These are phyloP conservation scores for Smallanthus sonchifolius DNA, from an alignment of 129 eudicot genomes.

Conservation along the genomic window DNA sequence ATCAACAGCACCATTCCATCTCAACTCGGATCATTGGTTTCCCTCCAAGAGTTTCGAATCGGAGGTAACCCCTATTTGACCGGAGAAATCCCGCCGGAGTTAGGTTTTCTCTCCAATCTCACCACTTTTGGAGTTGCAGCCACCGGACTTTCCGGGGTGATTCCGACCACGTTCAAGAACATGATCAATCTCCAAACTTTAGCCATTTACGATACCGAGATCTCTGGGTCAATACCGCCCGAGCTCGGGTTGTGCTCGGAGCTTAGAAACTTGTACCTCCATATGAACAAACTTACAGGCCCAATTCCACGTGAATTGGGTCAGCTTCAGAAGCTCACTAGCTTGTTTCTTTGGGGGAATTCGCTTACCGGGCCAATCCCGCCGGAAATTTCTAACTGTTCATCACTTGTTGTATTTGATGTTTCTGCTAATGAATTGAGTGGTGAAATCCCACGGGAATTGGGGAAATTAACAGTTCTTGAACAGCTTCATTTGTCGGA, in stretches of 20 bases:
- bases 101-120: slow-evolving; percentile 68
- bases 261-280: slow-evolving; percentile 77
- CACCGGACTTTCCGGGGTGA: slow-evolving; percentile 68
- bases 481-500: slow-evolving; percentile 95
- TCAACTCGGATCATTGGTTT: slow-evolving; percentile 62
- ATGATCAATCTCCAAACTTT: slow-evolving; percentile 71
- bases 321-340: slow-evolving; percentile 68
- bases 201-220: slow-evolving; percentile 73
- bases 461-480: slow-evolving; percentile 64
- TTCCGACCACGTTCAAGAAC: slow-evolving; percentile 79
- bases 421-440: slow-evolving; percentile 68
- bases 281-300: slow-evolving; percentile 87
- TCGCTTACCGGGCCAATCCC: slow-evolving; percentile 69
- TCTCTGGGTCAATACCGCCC: slow-evolving; percentile 65
- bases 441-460: slow-evolving; percentile 80
- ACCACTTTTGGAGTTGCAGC: slow-evolving; percentile 93
- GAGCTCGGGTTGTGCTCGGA: slow-evolving; percentile 70
- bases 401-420: slow-evolving; percentile 78
- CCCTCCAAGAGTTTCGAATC: slow-evolving; percentile 79
- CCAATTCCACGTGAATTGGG: slow-evolving; percentile 71
- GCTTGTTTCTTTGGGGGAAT: slow-evolving; percentile 92
- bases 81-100: slow-evolving; percentile 75
- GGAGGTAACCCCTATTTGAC: slow-evolving; percentile 81
- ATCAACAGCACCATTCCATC: slow-evolving; percentile 77
- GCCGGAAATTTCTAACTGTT: slow-evolving; percentile 65